Evolutionary conservation across 2,329 filamentous ascomycete genomes (phyloP).

Genomic region (Pseudogymnoascus sp.): DNA sequence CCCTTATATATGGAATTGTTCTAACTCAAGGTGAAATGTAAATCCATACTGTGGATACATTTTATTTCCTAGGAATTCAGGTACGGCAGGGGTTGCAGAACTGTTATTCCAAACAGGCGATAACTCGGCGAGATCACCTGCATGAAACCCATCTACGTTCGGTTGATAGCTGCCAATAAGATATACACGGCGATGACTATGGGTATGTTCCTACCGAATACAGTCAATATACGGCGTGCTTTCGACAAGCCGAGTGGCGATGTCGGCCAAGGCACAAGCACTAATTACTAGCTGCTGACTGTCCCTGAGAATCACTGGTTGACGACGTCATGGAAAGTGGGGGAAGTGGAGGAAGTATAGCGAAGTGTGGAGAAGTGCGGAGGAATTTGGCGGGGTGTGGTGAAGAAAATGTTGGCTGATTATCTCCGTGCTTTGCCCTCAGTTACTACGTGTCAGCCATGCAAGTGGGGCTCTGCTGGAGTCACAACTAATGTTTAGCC

Average conservation of each 20-base stretch:
- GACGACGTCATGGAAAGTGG: background rate
- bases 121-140: background rate
- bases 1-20: background rate
- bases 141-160: no score
- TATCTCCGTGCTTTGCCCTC: background rate
- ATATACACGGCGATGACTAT: background rate
- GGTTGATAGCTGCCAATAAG: no score
- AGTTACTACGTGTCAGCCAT: background rate
- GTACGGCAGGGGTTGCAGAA: background rate
- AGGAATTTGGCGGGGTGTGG: background rate
- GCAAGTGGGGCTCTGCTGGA: background rate
- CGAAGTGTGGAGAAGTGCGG: background rate
- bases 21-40: background rate
- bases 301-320: background rate
- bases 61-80: background rate
- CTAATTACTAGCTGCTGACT: background rate
- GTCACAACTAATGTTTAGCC: constrained; percentile 12
- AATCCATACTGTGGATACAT: background rate
- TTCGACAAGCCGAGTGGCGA: background rate
- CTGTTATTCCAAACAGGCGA: background rate
- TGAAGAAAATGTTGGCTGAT: background rate
- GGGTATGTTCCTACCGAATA: background rate
- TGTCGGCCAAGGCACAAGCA: background rate
- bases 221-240: background rate
- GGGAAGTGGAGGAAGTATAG: background rate